Conservation (phyloP, 2,329 filamentous ascomycete genomes). For the Apiospora marii region DNA sequence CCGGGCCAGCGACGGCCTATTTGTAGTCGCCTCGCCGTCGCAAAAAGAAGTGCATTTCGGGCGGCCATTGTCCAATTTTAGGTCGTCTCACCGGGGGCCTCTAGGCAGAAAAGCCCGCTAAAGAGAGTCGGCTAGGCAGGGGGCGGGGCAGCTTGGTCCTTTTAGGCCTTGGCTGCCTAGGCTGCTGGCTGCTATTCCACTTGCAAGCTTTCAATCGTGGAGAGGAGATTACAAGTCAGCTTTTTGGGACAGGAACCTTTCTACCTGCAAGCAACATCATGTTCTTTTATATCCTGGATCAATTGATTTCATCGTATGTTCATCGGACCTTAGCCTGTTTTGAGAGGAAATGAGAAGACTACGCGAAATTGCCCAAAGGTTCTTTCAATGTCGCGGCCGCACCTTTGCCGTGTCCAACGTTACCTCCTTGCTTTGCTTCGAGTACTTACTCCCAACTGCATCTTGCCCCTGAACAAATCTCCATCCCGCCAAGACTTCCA, state of each 20-base stretch:
- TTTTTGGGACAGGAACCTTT: neutral
- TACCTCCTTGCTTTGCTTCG: neutral
- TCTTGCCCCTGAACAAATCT: neutral
- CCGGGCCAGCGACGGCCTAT: neutral
- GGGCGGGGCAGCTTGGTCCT: neutral
- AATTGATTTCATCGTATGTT: neutral
- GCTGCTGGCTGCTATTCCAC: neutral
- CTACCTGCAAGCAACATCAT: neutral
- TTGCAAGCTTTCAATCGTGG: neutral
- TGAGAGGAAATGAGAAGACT: neutral
- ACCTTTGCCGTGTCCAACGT: neutral
- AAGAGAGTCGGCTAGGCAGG: neutral
- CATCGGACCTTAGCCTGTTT: neutral
- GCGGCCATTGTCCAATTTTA: neutral
- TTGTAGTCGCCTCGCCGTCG: neutral
- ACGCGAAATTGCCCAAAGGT: neutral
- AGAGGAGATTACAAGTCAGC: neutral
- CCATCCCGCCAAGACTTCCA: neutral
- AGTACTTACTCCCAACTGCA: neutral
- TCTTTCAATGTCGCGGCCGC: neutral
- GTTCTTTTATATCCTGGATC: neutral
- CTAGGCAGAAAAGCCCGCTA: constrained; percentile 8
- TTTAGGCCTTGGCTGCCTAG: neutral
- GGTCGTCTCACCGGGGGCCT: neutral
- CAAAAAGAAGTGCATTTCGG: neutral